A percentile compares a stretch with the other conserved stretches of the same genome.
These are phyloP conservation scores for Ambrosia hybrid DNA, from an alignment of 140 eudicot species.

Conservation along the genomic window DNA sequence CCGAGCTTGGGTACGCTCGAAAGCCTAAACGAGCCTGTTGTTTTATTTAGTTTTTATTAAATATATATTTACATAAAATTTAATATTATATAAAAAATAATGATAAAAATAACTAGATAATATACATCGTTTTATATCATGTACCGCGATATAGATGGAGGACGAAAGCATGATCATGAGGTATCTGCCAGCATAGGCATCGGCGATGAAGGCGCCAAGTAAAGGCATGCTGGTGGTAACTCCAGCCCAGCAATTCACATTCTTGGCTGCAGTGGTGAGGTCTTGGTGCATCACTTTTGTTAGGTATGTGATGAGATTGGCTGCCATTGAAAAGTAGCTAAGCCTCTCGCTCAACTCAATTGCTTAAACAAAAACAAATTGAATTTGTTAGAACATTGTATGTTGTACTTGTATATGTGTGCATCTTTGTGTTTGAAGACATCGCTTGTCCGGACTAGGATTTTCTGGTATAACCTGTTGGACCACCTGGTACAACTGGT, in stretches of 20 bases:
- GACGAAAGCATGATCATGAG: conserved; percentile 43
- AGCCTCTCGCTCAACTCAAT: conserved; percentile 67
- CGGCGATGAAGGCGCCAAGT: conserved; percentile 55
- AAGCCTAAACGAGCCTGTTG: no score
- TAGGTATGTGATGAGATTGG: conserved; percentile 48
- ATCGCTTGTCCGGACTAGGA: not conserved
- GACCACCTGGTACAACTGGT: no score
- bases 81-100: no score
- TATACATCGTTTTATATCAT: not conserved
- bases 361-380: conserved; percentile 31
- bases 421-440: not conserved
- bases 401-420: not conserved
- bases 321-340: conserved; percentile 53
- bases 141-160: conserved; percentile 43
- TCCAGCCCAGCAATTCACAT: conserved; percentile 51
- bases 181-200: conserved; percentile 52
- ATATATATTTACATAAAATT: no score
- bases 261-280: conserved; percentile 51
- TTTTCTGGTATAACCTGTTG: no score
- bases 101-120: not conserved
- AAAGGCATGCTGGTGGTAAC: conserved; percentile 55
- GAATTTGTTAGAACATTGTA: not conserved
- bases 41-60: no score
- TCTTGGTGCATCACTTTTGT: conserved; percentile 50
- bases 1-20: no score